phyloP scores from a whole-genome alignment of 208 protist species.

The Crithidia fasciculata region DNA sequence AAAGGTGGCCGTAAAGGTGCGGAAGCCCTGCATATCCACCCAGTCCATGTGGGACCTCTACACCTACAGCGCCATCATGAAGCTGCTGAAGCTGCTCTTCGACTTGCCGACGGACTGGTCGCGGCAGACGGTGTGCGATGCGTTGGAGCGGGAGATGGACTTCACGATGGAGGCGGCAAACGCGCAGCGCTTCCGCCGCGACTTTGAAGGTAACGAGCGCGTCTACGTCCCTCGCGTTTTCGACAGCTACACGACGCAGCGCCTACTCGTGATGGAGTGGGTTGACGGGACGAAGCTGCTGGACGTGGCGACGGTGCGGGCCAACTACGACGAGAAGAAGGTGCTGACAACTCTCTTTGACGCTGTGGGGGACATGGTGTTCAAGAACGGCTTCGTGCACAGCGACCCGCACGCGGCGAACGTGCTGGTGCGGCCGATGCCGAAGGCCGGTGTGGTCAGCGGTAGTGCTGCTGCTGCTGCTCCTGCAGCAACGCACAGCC shows the following conservation, averaged over 20 bases:
- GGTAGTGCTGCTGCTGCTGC: not conserved
- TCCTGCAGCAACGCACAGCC: not conserved
- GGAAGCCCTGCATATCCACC: slow-evolving; percentile 80
- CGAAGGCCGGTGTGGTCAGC: not conserved
- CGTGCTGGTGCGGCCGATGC: slow-evolving; percentile 78
- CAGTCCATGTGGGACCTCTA: slow-evolving; percentile 88
- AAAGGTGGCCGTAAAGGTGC: slow-evolving; percentile 95
- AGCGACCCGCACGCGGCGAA: slow-evolving; percentile 94
- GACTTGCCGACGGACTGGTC: slow-evolving; percentile 79
- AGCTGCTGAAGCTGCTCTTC: slow-evolving; percentile 69
- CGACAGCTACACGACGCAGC: slow-evolving; percentile 52
- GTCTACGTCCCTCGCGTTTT: slow-evolving; percentile 78
- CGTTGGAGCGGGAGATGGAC: slow-evolving; percentile 80
- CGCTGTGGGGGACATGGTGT: slow-evolving; percentile 94
- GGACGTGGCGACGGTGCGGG: slow-evolving; percentile 62
- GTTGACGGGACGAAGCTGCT: slow-evolving; percentile 83
- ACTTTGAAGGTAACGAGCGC: slow-evolving; percentile 43
- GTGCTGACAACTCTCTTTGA: slow-evolving; percentile 83
- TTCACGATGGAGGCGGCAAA: slow-evolving; percentile 86
- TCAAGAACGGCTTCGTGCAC: slow-evolving; percentile 94
- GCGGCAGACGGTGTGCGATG: slow-evolving; percentile 68
- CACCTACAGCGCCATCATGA: slow-evolving; percentile 74
- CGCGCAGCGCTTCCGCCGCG: slow-evolving; percentile 45
- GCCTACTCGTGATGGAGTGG: slow-evolving; percentile 94
- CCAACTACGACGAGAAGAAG: slow-evolving; percentile 47